phyloP scores from a whole-genome alignment of 441 rosid species.

The Lepidium campestre region DNA sequence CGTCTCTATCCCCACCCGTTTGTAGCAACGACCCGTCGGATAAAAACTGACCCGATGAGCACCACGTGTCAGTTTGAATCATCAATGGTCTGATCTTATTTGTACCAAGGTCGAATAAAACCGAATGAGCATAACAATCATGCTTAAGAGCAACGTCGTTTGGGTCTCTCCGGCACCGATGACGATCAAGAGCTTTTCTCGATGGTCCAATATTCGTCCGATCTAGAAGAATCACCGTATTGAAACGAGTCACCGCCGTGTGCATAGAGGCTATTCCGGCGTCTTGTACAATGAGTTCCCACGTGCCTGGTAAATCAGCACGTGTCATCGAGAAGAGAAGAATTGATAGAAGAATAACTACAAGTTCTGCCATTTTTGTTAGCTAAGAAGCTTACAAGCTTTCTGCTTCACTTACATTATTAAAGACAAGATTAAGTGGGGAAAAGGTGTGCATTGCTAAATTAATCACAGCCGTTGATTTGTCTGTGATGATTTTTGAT shows the following conservation, averaged over 20 bases:
- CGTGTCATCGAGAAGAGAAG: not conserved
- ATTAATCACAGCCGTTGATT: constrained; percentile 1
- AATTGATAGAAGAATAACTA: not conserved
- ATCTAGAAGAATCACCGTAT: constrained; percentile 60
- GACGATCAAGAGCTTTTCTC: constrained; percentile 34
- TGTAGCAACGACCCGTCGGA: constrained; percentile 62
- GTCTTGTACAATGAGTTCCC: constrained; percentile 49
- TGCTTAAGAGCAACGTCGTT: constrained; percentile 42
- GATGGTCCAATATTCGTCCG: constrained; percentile 63
- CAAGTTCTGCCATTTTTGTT: constrained; percentile 20
- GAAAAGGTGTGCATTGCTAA: not conserved
- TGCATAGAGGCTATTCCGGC: constrained; percentile 75
- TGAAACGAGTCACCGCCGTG: constrained; percentile 70
- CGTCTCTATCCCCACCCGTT: constrained; percentile 57
- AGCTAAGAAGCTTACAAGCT: constrained; percentile 8
- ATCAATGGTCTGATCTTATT: constrained; percentile 47
- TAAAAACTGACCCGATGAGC: constrained; percentile 70
- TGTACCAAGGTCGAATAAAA: constrained; percentile 40
- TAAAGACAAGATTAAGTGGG: not conserved
- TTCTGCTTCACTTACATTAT: constrained; percentile 8
- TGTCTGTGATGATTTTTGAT: not conserved
- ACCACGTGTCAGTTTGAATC: constrained; percentile 74
- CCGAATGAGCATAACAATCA: constrained; percentile 66
- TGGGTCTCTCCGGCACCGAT: constrained; percentile 47
- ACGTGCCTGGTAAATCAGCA: constrained; percentile 69